Percentiles rank a stretch among this genome's conserved stretches.
Conservation (phyloP, 495 filamentous ascomycete species). For the Xylaria flabelliformis region DNA sequence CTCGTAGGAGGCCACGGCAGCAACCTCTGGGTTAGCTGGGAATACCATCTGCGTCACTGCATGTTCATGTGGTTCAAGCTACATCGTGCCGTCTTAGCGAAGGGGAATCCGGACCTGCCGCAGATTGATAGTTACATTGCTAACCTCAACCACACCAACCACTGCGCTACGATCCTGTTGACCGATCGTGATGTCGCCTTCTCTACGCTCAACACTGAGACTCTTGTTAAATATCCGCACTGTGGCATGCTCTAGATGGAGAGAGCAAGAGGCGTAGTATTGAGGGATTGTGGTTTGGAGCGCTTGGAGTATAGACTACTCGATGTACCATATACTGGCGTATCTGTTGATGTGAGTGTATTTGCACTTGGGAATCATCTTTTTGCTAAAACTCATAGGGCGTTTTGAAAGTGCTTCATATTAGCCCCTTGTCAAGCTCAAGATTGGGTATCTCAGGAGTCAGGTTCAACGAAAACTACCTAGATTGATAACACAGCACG, state of each 20-base stretch:
- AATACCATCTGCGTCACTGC: constrained; percentile 46
- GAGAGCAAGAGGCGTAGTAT: neutral
- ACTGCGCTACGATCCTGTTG: constrained; percentile 35
- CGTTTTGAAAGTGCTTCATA: neutral
- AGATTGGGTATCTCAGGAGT: neutral
- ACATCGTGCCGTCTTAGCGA: constrained; percentile 35
- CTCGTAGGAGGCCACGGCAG: constrained; percentile 8
- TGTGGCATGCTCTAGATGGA: neutral
- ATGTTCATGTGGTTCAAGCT: constrained; percentile 46
- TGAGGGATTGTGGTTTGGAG: neutral
- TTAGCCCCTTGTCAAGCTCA: neutral
- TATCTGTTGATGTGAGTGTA: neutral
- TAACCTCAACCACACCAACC: constrained; percentile 32
- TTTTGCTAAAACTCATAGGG: neutral
- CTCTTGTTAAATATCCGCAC: constrained; percentile 6
- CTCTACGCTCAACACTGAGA: constrained; percentile 10
- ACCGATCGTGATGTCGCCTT: constrained; percentile 15
- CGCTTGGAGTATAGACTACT: neutral
- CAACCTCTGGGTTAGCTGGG: constrained; percentile 41
- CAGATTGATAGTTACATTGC: constrained; percentile 37
- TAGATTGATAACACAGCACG: neutral
- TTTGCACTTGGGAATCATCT: neutral
- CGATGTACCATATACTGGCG: neutral
- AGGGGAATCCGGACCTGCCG: neutral
- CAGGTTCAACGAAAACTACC: neutral